These are phyloP conservation scores for Colletotrichum melonis DNA, from an alignment of 2,329 filamentous ascomycete species.

Conservation along the genomic window DNA sequence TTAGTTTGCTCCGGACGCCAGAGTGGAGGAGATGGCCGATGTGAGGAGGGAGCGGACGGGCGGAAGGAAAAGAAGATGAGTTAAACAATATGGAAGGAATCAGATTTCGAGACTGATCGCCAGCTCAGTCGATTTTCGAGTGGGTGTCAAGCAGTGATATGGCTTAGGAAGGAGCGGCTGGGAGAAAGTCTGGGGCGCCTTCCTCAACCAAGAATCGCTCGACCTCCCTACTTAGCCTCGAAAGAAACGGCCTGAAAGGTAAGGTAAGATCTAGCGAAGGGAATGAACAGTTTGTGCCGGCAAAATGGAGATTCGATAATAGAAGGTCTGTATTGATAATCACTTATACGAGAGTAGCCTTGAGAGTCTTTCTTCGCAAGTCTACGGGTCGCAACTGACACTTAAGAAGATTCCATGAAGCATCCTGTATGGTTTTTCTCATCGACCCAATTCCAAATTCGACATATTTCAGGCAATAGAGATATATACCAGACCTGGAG, in stretches of 20 bases:
- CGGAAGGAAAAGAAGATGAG: not conserved
- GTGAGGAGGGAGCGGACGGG: not conserved
- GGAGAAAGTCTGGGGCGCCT: too few species aligned
- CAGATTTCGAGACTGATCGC: not conserved
- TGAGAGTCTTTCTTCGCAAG: not conserved
- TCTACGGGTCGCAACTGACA: not conserved
- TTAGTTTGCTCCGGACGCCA: not conserved
- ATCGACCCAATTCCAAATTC: not conserved
- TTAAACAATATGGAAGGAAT: not conserved
- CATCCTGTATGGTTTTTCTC: not conserved
- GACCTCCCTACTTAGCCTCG: too few species aligned
- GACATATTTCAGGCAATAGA: not conserved
- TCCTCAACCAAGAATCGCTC: too few species aligned
- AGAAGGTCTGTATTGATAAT: not conserved
- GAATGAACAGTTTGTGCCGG: too few species aligned
- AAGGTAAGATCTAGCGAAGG: too few species aligned
- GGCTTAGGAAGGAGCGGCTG: too few species aligned
- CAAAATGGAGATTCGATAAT: not conserved
- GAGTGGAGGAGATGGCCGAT: not conserved
- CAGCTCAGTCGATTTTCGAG: too few species aligned
- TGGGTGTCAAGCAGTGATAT: too few species aligned
- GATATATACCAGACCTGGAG: not conserved
- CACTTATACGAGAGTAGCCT: not conserved
- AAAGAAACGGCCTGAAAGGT: too few species aligned
- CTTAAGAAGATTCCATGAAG: not conserved